phyloP scores from a whole-genome alignment of 441 rosid genomes.

The Erysimum pusillum region DNA sequence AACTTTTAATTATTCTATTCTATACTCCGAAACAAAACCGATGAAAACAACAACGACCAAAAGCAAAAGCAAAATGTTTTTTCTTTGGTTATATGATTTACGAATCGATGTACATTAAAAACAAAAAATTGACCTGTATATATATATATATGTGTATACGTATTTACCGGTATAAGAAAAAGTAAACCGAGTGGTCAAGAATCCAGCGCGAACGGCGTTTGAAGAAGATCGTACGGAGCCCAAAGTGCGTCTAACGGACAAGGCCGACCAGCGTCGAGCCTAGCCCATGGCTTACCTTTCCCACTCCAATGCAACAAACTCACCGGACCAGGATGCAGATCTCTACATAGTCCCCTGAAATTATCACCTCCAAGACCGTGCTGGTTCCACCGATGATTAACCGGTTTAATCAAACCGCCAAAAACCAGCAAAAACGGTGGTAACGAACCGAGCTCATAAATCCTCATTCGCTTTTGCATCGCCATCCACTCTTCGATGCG shows the following conservation, averaged over 20 bases:
- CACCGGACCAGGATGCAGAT: constrained; percentile 92
- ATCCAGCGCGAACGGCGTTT: constrained; percentile 76
- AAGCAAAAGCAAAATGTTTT: constrained; percentile 26
- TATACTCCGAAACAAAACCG: constrained; percentile 24
- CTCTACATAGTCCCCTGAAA: constrained; percentile 78
- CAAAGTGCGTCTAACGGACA: constrained; percentile 93
- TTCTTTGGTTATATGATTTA: constrained; percentile 2
- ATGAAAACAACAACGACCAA: constrained; percentile 16
- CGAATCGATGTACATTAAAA: constrained; percentile 37
- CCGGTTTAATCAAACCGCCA: constrained; percentile 80
- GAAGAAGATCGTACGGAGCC: constrained; percentile 94
- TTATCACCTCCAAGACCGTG: constrained; percentile 95
- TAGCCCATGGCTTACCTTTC: constrained; percentile 97
- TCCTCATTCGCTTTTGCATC: constrained; percentile 82
- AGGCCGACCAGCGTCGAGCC: constrained; percentile 84
- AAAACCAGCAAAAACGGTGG: constrained; percentile 90
- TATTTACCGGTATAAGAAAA: constrained; percentile 38
- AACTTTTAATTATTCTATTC: constrained; percentile 8
- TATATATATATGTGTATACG: constrained; percentile 7
- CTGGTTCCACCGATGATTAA: constrained; percentile 91
- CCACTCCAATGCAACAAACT: constrained; percentile 98
- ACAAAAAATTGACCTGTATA: constrained; percentile 12
- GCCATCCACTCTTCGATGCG: constrained; percentile 98
- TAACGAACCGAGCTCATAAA: constrained; percentile 86
- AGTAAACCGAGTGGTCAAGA: constrained; percentile 54